Evolutionary conservation across 768 basidiomycete species (phyloP).

Genomic region (Podaxis pistillaris): DNA sequence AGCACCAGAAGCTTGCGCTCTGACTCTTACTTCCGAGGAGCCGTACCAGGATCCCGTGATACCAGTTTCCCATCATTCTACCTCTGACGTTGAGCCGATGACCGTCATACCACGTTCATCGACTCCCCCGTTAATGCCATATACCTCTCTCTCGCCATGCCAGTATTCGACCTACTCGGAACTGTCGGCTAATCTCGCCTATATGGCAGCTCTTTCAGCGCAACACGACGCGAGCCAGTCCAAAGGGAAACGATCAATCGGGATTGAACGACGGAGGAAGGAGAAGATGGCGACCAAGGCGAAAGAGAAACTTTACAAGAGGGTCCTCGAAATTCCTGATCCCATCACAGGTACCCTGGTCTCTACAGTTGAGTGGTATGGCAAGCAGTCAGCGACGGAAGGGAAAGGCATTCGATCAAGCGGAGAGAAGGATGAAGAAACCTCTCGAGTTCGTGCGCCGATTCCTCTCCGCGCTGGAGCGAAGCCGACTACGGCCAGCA

Average conservation of each 20-base stretch:
- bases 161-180: slow-evolving; percentile 13
- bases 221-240: not conserved
- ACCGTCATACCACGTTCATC: not conserved
- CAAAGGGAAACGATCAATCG: not conserved
- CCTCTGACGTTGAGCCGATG: not conserved
- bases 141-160: not conserved
- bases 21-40: not conserved
- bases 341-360: not conserved
- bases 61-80: not conserved
- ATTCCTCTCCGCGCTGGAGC: not conserved
- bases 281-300: not conserved
- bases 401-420: not conserved
- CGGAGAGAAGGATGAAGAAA: not conserved
- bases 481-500: not conserved
- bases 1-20: not conserved
- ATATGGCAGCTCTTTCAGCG: not conserved
- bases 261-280: not conserved
- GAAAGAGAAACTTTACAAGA: not conserved
- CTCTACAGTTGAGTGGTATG: not conserved
- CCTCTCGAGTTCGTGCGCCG: not conserved
- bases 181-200: slow-evolving; percentile 7
- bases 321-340: not conserved
- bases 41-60: not conserved
- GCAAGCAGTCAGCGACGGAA: not conserved
- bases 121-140: not conserved